Evolutionary conservation across 352 stramenopile genomes (phyloP), one percentile per base, ranked within the genome.

Genomic region (Blastocystis sp.): DNA sequence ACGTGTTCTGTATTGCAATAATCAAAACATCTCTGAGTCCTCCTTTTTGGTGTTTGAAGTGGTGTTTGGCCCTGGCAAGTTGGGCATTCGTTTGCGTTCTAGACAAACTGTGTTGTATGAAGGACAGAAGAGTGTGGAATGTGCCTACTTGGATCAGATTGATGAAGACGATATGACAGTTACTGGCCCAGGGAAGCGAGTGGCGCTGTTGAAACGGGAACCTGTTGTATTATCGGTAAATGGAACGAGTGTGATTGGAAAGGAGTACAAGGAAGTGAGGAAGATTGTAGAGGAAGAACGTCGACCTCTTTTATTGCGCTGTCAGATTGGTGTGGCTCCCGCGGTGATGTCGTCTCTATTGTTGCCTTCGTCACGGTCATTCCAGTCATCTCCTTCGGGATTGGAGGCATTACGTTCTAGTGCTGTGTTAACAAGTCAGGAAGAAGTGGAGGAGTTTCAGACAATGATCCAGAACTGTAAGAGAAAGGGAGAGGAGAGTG

Each of bases 1-100:
- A 19, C 77, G 77, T 27, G 54, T 88, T 15, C 48, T 88, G 33
- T 88, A 88, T 19, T 88, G 77, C n/a, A 59, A 88, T 40, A 77
- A 57, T 4, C 24, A 48, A 0, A 60, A 60, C 5, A 57, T 88
- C 6, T 35, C 33, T 42, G 30, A 77, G 17, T 60, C 35, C 17
- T 19, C 13, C 1, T 80, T 62, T 11, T 17, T 88, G 35, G 56
- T 88, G 11, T 88, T 88, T 81, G 77, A 88, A 27, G 59, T 88
- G 30, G 42, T 59, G 33, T 88, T 88, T 40, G 77, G 77, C 13
- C 77, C 77, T 0, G 77, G 77, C 19, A 84, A 44, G 17, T 35
- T 88, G 15, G 77, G 77, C 1, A n/a, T 88, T 57, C 22, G 15
- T 13, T 53, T 88, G 2, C 58, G 62, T 4, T 64, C 70, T 0